phyloP scores from a whole-genome alignment of 805 yeast genomes.

The Suhomyces pyralidae region DNA sequence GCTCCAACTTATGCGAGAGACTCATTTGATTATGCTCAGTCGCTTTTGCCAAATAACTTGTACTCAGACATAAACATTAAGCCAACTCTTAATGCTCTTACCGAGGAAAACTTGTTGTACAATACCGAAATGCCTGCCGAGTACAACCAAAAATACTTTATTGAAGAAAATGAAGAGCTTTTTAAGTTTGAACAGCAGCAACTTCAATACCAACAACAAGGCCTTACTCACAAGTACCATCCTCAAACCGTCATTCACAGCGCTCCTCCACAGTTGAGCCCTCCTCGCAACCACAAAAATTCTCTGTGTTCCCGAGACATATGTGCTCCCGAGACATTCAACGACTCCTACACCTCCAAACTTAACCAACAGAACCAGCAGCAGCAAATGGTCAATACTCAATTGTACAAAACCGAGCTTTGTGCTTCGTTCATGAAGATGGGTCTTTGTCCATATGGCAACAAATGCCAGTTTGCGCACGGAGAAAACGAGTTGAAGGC shows the following conservation, averaged over 20 bases:
- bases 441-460: constrained; percentile 78
- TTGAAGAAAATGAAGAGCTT: constrained; percentile 15
- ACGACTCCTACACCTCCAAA: constrained; percentile 1
- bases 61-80: constrained; percentile 4
- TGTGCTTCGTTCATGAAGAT: constrained; percentile 74
- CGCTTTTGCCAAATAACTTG: constrained; percentile 22
- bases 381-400: constrained; percentile 46
- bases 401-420: constrained; percentile 84
- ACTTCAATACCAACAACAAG: constrained; percentile 10
- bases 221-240: constrained; percentile 3
- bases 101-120: constrained; percentile 36
- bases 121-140: background rate
- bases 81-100: constrained; percentile 17
- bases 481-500: constrained; percentile 73
- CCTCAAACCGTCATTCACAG: background rate
- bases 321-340: background rate
- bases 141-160: background rate
- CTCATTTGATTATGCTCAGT: constrained; percentile 9
- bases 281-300: constrained; percentile 10
- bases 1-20: background rate
- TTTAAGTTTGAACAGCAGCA: constrained; percentile 19
- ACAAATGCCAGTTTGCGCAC: constrained; percentile 93
- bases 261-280: constrained; percentile 7
- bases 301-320: background rate
- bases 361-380: constrained; percentile 11